These are phyloP conservation scores for Candida nitratophila DNA, from an alignment of 805 yeast genomes.

Conservation along the genomic window DNA sequence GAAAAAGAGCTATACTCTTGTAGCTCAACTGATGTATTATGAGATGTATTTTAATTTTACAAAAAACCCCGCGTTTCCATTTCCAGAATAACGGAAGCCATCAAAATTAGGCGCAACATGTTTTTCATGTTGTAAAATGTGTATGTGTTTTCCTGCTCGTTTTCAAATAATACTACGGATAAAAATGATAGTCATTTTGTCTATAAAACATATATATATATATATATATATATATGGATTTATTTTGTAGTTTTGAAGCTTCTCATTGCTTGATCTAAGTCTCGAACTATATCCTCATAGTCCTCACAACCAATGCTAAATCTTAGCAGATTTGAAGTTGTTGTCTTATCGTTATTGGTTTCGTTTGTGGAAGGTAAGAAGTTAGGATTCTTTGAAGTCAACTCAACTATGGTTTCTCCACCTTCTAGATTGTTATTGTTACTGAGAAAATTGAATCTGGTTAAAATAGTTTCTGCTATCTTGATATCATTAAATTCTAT, in stretches of 20 bases:
- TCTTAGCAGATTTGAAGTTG: slow-evolving; percentile 29
- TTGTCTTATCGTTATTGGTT: slow-evolving; percentile 6
- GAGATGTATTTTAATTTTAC: no score
- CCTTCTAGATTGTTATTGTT: slow-evolving; percentile 41
- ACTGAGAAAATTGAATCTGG: slow-evolving; percentile 39
- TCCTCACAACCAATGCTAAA: slow-evolving; percentile 51
- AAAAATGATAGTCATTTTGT: no score
- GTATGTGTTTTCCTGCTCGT: no score
- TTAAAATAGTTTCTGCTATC: slow-evolving; percentile 33
- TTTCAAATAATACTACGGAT: no score
- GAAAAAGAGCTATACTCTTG: no score
- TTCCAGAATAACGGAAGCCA: no score
- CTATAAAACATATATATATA: no score
- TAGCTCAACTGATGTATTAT: no score
- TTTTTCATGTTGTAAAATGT: no score
- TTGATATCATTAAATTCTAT: slow-evolving; percentile 29
- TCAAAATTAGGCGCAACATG: no score
- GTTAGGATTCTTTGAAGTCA: slow-evolving; percentile 28
- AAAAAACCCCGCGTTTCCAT: no score
- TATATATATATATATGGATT: not conserved
- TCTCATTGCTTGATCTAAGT: slow-evolving; percentile 34
- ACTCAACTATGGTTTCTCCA: slow-evolving; percentile 49
- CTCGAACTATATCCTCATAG: slow-evolving; percentile 41
- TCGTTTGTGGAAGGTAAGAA: slow-evolving; percentile 12
- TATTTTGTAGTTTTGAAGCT: slow-evolving; percentile 2